Conservation (phyloP, 2,329 filamentous ascomycete genomes). For the Ophiocordyceps camponoti-rufipedis region DNA sequence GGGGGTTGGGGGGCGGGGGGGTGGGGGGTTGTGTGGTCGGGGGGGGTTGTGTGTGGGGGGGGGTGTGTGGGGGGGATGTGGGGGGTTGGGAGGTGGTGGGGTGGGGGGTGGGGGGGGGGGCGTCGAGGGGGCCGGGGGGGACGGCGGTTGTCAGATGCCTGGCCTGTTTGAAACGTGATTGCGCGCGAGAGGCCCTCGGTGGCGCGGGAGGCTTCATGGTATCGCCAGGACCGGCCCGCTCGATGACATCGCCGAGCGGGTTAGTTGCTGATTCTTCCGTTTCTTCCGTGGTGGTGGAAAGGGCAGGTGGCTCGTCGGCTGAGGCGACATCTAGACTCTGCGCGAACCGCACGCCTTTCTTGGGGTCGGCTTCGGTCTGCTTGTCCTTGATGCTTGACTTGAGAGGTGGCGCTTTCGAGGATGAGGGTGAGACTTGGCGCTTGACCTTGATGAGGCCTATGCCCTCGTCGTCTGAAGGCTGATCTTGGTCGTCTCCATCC, state of each 20-base stretch:
- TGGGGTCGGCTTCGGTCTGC: slow-evolving; percentile 10
- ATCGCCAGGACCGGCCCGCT: slow-evolving; percentile 18
- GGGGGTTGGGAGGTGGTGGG: no score
- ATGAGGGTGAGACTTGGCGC: slow-evolving; percentile 5
- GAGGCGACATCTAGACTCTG: slow-evolving; percentile 51
- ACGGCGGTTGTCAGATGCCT: slow-evolving; percentile 7
- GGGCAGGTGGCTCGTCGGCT: slow-evolving; percentile 8
- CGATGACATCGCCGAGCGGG: slow-evolving; percentile 34
- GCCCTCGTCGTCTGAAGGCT: slow-evolving; percentile 24
- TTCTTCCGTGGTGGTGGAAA: slow-evolving; percentile 5
- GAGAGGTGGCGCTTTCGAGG: slow-evolving; percentile 6
- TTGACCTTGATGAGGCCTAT: slow-evolving; percentile 39
- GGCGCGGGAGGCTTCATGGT: slow-evolving; percentile 7
- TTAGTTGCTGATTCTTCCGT: slow-evolving; percentile 19
- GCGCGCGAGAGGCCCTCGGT: slow-evolving; percentile 18
- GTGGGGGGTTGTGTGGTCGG: no score
- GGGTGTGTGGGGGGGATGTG: no score
- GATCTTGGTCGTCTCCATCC: slow-evolving; percentile 27
- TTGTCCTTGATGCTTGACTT: slow-evolving; percentile 17
- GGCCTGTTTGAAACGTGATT: slow-evolving; percentile 34
- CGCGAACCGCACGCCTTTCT: slow-evolving; percentile 72
- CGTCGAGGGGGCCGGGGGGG: slow-evolving; percentile 24
- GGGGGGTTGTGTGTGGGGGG: no score
- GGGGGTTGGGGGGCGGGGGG: no score
- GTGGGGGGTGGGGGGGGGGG: no score